Percentiles rank a stretch among this genome's conserved stretches.
Conservation (phyloP, 371 early-diverging fungal genomes). For the Mucor indicus region DNA sequence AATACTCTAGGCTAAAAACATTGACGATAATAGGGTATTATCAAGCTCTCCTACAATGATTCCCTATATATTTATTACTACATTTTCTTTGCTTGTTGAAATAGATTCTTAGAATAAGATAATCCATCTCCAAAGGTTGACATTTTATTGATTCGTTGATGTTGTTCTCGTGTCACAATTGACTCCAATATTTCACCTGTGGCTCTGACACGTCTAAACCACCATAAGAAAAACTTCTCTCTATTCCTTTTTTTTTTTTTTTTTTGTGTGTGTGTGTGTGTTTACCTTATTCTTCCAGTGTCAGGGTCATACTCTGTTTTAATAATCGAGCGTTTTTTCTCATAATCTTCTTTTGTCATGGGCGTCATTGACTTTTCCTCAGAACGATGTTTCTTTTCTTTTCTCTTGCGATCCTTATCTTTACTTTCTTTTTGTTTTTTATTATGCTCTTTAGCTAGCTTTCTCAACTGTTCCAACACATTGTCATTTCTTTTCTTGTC, state of each 20-base stretch:
- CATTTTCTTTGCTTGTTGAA: too few relatives aligned
- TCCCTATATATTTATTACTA: too few relatives aligned
- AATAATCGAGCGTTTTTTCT: constrained; percentile 30
- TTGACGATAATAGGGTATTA: too few relatives aligned
- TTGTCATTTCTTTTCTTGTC: constrained; percentile 3
- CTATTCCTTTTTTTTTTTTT: not conserved
- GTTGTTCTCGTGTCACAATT: constrained; percentile 41
- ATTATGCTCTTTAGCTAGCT: constrained; percentile 19
- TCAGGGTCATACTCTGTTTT: constrained; percentile 41
- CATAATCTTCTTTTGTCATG: constrained; percentile 40
- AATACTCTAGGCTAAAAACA: too few relatives aligned
- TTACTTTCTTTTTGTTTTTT: constrained; percentile 12
- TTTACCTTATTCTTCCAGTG: constrained; percentile 45
- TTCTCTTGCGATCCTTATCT: not conserved
- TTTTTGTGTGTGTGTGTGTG: not conserved
- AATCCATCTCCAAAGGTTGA: constrained; percentile 36
- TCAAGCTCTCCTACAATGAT: too few relatives aligned
- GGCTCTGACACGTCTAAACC: constrained; percentile 44
- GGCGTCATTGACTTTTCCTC: constrained; percentile 24
- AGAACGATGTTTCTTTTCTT: not conserved
- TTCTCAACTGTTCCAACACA: constrained; percentile 14
- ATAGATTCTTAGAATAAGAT: too few relatives aligned
- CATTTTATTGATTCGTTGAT: constrained; percentile 35
- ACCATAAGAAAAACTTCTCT: too few relatives aligned
- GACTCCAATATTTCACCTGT: constrained; percentile 48